A percentile compares a stretch with the other conserved stretches of the same genome.
Evolutionary conservation across 2,329 filamentous ascomycete genomes (phyloP).

Genomic region (Penicillium sp.): DNA sequence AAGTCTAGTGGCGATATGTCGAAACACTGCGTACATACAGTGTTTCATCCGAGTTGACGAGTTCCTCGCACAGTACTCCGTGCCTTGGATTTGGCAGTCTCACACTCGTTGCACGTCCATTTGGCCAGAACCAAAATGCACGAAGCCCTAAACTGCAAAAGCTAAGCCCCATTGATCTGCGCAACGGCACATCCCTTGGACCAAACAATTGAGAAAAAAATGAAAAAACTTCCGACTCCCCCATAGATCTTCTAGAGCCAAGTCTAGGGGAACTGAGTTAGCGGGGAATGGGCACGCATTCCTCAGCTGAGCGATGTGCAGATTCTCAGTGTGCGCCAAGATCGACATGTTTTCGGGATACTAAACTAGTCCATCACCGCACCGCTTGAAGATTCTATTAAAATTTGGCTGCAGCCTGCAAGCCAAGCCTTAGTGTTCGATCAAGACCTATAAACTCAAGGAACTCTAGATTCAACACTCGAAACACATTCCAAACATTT

Average conservation of each 20-base stretch:
- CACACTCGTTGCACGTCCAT: conserved; percentile 27
- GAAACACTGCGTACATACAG: conserved; percentile 13
- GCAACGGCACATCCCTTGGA: conserved; percentile 17
- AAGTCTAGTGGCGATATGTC: conserved; percentile 14
- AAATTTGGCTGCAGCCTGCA: conserved; percentile 6
- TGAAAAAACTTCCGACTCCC: not conserved
- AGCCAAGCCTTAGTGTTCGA: conserved; percentile 5
- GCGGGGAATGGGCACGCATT: conserved; percentile 1
- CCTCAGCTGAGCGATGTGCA: conserved; percentile 9
- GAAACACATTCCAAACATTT: conserved; percentile 7
- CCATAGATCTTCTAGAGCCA: conserved; percentile 5
- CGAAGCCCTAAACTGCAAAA: conserved; percentile 29
- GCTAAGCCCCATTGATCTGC: conserved; percentile 38
- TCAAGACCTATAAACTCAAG: not conserved
- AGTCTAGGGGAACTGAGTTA: not conserved
- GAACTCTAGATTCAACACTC: not conserved
- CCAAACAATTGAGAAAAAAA: not conserved
- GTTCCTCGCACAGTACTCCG: conserved; percentile 15
- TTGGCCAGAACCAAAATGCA: conserved; percentile 22
- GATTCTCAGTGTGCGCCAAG: conserved; percentile 5
- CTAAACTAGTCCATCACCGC: not conserved
- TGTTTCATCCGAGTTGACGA: conserved; percentile 14
- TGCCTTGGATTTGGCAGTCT: conserved; percentile 12
- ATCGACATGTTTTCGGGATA: not conserved
- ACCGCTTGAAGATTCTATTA: conserved; percentile 8